These are phyloP conservation scores for Fusarium siculi DNA, from an alignment of 2,329 filamentous ascomycete species.

Conservation along the genomic window DNA sequence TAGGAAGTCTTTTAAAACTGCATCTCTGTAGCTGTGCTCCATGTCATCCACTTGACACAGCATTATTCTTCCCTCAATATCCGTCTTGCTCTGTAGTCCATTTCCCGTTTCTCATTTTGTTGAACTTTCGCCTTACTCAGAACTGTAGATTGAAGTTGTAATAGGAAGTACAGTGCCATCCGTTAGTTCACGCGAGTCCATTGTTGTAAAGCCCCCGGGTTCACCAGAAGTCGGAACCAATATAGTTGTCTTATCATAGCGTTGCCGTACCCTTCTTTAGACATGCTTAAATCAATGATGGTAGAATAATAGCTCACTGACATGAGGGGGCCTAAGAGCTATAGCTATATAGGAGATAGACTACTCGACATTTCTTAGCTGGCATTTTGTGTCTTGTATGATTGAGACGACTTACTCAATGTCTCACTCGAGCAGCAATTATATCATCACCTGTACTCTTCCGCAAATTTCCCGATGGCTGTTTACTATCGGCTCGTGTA, in stretches of 20 bases:
- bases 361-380: background rate
- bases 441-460: rapidly evolving
- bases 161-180: background rate
- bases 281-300: rapidly evolving
- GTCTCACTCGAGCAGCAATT: too few relatives aligned
- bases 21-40: background rate
- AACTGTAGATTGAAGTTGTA: rapidly evolving
- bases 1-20: rapidly evolving
- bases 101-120: background rate
- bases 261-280: too few relatives aligned
- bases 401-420: background rate
- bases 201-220: rapidly evolving
- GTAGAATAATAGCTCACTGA: background rate
- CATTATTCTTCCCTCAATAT: background rate
- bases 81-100: background rate
- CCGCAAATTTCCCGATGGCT: rapidly evolving
- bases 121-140: background rate
- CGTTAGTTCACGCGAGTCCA: background rate
- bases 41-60: background rate
- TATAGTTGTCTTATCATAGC: background rate
- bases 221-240: background rate
- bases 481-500: rapidly evolving
- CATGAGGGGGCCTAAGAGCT: background rate
- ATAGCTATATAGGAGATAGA: background rate
- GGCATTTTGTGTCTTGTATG: background rate